Percentiles rank a stretch among this genome's conserved stretches.
Conservation (phyloP, 106 monocot species). For the Amphibolis antarctica region DNA sequence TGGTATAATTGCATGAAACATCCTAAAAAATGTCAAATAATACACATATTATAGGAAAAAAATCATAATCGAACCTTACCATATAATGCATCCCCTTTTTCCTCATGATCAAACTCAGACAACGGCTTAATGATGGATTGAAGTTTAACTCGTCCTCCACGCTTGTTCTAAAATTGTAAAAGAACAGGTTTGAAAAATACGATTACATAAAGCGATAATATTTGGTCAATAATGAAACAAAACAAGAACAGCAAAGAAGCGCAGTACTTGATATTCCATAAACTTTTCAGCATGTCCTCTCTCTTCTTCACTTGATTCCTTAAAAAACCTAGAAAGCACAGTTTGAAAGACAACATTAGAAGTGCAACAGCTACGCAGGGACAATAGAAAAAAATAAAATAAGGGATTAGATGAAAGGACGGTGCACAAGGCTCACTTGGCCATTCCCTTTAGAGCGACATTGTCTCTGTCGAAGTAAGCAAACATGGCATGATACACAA, state of each 20-base stretch:
- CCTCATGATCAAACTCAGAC: conserved; percentile 64
- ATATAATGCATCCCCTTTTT: conserved; percentile 79
- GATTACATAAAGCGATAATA: not conserved
- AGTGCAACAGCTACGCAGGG: not conserved
- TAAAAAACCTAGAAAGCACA: conserved; percentile 38
- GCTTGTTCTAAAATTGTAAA: conserved; percentile 34
- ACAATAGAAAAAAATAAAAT: not conserved
- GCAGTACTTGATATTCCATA: conserved; percentile 55
- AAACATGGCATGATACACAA: conserved; percentile 76
- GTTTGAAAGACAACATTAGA: not conserved
- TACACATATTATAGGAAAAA: not conserved
- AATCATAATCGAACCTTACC: conserved; percentile 23
- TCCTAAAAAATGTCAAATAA: not conserved
- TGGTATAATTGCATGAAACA: no score
- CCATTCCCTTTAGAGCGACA: conserved; percentile 63
- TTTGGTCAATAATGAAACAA: not conserved
- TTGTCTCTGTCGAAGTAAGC: conserved; percentile 90
- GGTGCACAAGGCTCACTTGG: conserved; percentile 40
- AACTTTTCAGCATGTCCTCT: conserved; percentile 51
- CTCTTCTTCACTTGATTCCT: conserved; percentile 61
- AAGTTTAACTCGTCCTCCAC: conserved; percentile 70
- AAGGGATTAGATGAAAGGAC: not conserved
- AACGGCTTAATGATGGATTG: conserved; percentile 47
- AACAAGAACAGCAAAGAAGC: not conserved
- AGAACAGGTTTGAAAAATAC: not conserved